These are phyloP conservation scores for Pouteria campechiana DNA, from an alignment of 179 eudicot species.

Conservation along the genomic window DNA sequence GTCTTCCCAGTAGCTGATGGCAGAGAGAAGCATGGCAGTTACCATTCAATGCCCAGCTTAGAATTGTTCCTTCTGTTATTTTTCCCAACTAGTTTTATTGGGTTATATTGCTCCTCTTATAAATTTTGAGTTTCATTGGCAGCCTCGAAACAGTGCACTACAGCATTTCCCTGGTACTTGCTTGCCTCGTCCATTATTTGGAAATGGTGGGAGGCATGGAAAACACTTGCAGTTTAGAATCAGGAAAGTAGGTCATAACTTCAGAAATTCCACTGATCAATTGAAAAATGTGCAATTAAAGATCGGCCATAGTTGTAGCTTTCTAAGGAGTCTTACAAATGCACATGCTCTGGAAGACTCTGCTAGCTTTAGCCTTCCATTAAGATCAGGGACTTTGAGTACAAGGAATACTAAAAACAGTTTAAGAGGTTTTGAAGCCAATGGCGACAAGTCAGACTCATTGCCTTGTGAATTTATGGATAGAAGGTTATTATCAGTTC, in stretches of 20 bases:
- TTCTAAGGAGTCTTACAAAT: slow-evolving; percentile 11
- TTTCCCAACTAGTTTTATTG: not conserved
- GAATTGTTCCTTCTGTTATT: not conserved
- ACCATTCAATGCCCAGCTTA: no score
- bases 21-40: no score
- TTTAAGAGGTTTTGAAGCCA: no score
- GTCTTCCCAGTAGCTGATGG: no score
- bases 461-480: no score
- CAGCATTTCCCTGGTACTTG: slow-evolving; percentile 10
- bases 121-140: slow-evolving; percentile 1
- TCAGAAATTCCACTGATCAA: slow-evolving; percentile 14
- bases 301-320: slow-evolving; percentile 5
- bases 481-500: no score
- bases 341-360: slow-evolving; percentile 22
- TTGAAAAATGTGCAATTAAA: slow-evolving; percentile 14
- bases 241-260: slow-evolving; percentile 18
- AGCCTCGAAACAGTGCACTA: slow-evolving; percentile 26
- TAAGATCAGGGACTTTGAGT: slow-evolving; percentile 20
- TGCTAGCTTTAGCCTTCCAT: slow-evolving; percentile 6
- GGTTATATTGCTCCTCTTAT: not conserved
- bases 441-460: no score
- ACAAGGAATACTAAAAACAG: slow-evolving; percentile 10
- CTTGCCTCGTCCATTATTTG: slow-evolving; percentile 12
- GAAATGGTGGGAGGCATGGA: slow-evolving; percentile 11
- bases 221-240: slow-evolving; percentile 24